Conservation (phyloP, 208 protist genomes). For the Leishmania amazonensis region DNA sequence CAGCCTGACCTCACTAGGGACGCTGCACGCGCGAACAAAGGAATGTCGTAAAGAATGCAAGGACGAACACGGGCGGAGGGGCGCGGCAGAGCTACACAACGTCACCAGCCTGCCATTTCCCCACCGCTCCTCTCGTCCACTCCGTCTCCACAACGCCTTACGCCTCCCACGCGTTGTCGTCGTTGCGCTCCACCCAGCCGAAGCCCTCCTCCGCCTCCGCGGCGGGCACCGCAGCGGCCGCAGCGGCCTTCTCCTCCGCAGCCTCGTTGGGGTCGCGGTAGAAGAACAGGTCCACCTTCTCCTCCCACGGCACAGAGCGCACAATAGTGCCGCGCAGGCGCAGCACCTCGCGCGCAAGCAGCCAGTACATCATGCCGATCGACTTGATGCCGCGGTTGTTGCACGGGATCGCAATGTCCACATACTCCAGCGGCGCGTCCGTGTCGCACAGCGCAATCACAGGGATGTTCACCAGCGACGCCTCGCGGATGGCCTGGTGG, state of each 20-base stretch:
- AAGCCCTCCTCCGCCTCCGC: slow-evolving; percentile 64
- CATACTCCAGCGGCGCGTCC: slow-evolving; percentile 95
- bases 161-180: slow-evolving; percentile 41
- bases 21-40: background rate
- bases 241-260: slow-evolving; percentile 66
- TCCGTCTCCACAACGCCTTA: slow-evolving; percentile 6
- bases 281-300: slow-evolving; percentile 99
- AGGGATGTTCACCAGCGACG: slow-evolving; percentile 99
- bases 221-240: slow-evolving; percentile 24
- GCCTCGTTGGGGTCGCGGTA: slow-evolving; percentile 96
- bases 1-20: background rate
- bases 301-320: slow-evolving; percentile 95
- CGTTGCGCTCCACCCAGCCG: slow-evolving; percentile 73
- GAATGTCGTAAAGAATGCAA: background rate
- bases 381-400: slow-evolving; percentile 97
- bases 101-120: background rate
- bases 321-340: slow-evolving; percentile 95
- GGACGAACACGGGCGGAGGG: background rate
- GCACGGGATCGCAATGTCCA: slow-evolving; percentile 99
- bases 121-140: background rate
- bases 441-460: slow-evolving; percentile 99
- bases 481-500: slow-evolving; percentile 96
- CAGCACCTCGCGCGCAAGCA: slow-evolving; percentile 98
- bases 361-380: slow-evolving; percentile 99
- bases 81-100: background rate